A percentile compares a stretch with the other conserved stretches of the same genome.
Conservation (phyloP, 1,284 basidiomycete genomes). For the Puccinia polysora region DNA sequence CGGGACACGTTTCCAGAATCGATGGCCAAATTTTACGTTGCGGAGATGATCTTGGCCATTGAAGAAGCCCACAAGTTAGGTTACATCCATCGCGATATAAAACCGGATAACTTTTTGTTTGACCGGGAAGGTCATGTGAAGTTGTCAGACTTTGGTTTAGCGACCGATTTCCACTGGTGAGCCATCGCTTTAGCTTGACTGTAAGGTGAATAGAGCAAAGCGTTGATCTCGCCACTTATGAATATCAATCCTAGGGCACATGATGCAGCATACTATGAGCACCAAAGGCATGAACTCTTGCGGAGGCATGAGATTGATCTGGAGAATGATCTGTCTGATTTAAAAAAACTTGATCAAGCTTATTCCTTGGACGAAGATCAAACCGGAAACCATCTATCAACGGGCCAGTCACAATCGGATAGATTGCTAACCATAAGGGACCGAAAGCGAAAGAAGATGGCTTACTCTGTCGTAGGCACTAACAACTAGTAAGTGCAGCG, state of each 20-base stretch:
- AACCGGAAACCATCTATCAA: conserved; percentile 48
- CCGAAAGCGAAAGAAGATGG: conserved; percentile 71
- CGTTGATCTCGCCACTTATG: not conserved
- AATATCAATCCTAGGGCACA: conserved; percentile 48
- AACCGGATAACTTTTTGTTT: conserved; percentile 93
- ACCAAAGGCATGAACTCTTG: conserved; percentile 79
- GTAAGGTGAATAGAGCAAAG: not conserved
- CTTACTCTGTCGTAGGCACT: conserved; percentile 47
- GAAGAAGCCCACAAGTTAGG: conserved; percentile 89
- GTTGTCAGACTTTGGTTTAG: conserved; percentile 91
- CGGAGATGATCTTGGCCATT: conserved; percentile 96
- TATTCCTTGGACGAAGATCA: conserved; percentile 61
- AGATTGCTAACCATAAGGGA: conserved; percentile 87
- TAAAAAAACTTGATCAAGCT: conserved; percentile 71
- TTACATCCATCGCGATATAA: conserved; percentile 96
- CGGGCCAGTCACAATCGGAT: conserved; percentile 5
- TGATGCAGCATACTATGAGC: conserved; percentile 68
- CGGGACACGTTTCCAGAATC: conserved; percentile 87
- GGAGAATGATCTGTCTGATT: conserved; percentile 66
- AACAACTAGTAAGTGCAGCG: conserved; percentile 47
- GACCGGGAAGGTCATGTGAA: conserved; percentile 87
- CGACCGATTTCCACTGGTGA: conserved; percentile 58
- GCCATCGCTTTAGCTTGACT: not conserved
- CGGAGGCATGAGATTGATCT: conserved; percentile 92
- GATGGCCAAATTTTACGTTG: conserved; percentile 89